Evolutionary conservation across 2,329 filamentous ascomycete species (phyloP), one percentile per base, ranked within the genome.

Genomic region (Xylariomycetidae sp.): DNA sequence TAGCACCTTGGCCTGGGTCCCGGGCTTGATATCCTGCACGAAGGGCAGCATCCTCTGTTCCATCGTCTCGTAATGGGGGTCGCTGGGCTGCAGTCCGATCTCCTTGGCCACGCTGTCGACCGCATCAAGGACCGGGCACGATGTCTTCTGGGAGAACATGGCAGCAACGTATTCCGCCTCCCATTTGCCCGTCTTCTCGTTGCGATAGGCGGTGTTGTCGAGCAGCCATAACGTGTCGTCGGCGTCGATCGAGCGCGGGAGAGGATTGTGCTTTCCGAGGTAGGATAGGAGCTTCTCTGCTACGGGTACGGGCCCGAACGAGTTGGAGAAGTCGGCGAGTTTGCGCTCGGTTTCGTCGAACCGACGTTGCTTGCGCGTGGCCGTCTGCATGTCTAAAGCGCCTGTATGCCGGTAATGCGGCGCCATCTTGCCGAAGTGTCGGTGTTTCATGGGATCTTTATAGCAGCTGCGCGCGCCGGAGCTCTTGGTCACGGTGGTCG

Each of bases 211-310:
- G 3, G 85, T 90, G 52, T 92, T 95, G 64, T 96, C 88, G 29
- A 95, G 68, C 6, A 95, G 66, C 90, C 90, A 95, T 25, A 95
- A 79, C 10, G 75, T 77, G 56, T 95, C 83, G 24, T 74, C 62
- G 12, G 69, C 66, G 34, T 77, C 72, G 29, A 86, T 73, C 20
- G 68, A 63, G 28, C 71, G 71, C 1, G 73, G 68, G 10, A 80
- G 62, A 1, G 81, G 79, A 49, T 79, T 82, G 36, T 55, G 55
- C 30, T 58, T 55, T 15, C 70, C 68, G 1, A 79, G 57, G 34
- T 69, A 67, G 3, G 69, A 70, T 17, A 79, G 53, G 29, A 73
- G 34, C 20, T 63, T 54, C 20, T 57, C 44, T n/a, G 59, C 18
- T 19, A 48, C 56, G 32, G 52, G 48, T 13, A 44, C 49, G 7